A percentile compares a stretch with the other conserved stretches of the same genome.
These are phyloP conservation scores for Rubus parviflorus DNA, from an alignment of 306 rosid species.

Conservation along the genomic window DNA sequence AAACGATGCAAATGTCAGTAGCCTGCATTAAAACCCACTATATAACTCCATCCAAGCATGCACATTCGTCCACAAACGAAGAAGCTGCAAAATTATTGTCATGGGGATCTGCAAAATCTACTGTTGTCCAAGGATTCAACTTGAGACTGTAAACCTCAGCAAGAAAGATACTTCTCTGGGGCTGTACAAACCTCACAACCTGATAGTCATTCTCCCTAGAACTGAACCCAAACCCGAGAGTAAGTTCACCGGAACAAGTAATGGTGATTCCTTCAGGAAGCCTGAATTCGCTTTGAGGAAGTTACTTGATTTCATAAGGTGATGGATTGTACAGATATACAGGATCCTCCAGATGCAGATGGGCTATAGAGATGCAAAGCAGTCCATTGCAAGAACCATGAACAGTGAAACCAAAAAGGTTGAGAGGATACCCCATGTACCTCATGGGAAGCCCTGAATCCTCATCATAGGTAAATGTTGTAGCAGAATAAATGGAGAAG, in stretches of 20 bases:
- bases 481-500: neutral
- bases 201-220: neutral
- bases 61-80: too few species aligned
- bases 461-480: neutral
- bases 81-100: too few species aligned
- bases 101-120: too few species aligned
- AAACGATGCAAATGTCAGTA: neutral
- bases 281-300: neutral
- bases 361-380: neutral
- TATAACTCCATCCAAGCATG: neutral
- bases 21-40: neutral
- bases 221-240: neutral
- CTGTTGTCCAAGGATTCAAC: neutral
- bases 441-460: neutral
- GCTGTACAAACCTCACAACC: neutral
- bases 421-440: neutral
- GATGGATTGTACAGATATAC: neutral
- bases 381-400: slow-evolving; percentile 4
- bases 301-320: neutral
- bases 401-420: neutral
- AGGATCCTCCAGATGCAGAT: neutral
- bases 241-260: neutral
- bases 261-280: neutral
- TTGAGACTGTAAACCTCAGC: neutral
- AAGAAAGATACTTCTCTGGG: neutral